A percentile compares a stretch with the other conserved stretches of the same genome.
Conservation (phyloP, 352 stramenopile species). For the Peronosclerospora sorghi region DNA sequence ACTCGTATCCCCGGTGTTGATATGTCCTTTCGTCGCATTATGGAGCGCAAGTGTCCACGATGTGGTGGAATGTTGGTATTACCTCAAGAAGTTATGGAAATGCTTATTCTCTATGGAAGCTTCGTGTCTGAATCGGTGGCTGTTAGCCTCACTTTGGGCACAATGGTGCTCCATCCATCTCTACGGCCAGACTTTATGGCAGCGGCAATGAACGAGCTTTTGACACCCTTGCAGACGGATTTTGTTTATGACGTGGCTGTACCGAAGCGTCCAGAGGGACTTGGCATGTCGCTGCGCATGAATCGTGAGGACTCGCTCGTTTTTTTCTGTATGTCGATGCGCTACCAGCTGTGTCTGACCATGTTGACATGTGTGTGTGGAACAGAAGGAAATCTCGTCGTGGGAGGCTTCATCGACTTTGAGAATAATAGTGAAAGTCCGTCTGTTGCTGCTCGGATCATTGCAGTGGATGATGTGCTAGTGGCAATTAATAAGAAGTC, state of each 20-base stretch:
- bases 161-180: conserved; percentile 62
- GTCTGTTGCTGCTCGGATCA: conserved; percentile 62
- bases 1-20: conserved; percentile 54
- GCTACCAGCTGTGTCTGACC: too few relatives aligned
- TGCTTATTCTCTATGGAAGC: conserved; percentile 80
- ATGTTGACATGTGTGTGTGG: conserved; percentile 1
- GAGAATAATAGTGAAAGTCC: conserved; percentile 74
- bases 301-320: conserved; percentile 36
- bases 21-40: conserved; percentile 74
- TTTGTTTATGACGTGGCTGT: conserved; percentile 77
- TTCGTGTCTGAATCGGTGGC: conserved; percentile 66
- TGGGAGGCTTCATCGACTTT: conserved; percentile 76
- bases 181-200: conserved; percentile 72
- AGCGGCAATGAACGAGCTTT: conserved; percentile 74
- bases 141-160: conserved; percentile 48
- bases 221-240: conserved; percentile 67
- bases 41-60: conserved; percentile 67
- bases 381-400: conserved; percentile 69
- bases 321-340: background rate
- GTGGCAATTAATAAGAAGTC: conserved; percentile 84
- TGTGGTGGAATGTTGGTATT: conserved; percentile 48
- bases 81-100: conserved; percentile 75
- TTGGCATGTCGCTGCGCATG: conserved; percentile 83
- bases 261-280: conserved; percentile 62
- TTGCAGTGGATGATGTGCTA: conserved; percentile 63